Evolutionary conservation across 2,329 filamentous ascomycete genomes (phyloP).

Genomic region (Apiospora marii): DNA sequence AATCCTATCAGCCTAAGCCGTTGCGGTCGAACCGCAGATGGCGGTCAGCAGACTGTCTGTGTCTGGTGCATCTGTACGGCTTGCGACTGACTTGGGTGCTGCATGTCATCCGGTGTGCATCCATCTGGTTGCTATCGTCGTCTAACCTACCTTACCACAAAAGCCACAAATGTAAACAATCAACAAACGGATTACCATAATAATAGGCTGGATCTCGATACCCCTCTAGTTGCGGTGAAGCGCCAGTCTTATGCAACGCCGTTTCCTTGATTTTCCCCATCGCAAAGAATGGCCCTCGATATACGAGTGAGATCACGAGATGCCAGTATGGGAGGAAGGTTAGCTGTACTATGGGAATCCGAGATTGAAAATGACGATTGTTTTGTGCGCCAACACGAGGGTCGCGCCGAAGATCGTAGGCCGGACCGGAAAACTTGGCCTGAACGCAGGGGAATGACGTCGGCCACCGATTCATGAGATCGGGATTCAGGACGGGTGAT

Average conservation of each 20-base stretch:
- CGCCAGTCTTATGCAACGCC: neutral
- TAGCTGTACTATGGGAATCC: neutral
- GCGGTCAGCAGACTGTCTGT: constrained; percentile 10
- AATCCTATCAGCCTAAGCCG: neutral
- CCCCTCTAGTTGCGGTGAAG: constrained; percentile 8
- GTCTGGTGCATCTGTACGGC: neutral
- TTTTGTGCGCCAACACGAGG: constrained; percentile 22
- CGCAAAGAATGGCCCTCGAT: constrained; percentile 5
- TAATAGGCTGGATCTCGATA: constrained; percentile 7
- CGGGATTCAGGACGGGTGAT: constrained; percentile 20
- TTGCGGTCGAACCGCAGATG: constrained; percentile 18
- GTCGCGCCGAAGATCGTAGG: constrained; percentile 12
- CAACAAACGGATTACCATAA: constrained; percentile 9
- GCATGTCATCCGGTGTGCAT: constrained; percentile 14
- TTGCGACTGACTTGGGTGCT: constrained; percentile 2
- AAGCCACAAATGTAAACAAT: constrained; percentile 22
- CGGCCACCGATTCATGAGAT: constrained; percentile 18
- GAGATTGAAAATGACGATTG: constrained; percentile 19
- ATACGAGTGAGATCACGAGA: neutral
- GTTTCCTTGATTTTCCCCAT: neutral
- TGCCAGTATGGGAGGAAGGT: neutral
- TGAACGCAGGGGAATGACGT: constrained; percentile 22
- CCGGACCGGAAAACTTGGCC: constrained; percentile 18
- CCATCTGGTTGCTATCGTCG: constrained; percentile 20
- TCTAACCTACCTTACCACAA: too few relatives aligned